phyloP scores from a whole-genome alignment of 2,329 filamentous ascomycete species.

The Podosphaera xanthii region DNA sequence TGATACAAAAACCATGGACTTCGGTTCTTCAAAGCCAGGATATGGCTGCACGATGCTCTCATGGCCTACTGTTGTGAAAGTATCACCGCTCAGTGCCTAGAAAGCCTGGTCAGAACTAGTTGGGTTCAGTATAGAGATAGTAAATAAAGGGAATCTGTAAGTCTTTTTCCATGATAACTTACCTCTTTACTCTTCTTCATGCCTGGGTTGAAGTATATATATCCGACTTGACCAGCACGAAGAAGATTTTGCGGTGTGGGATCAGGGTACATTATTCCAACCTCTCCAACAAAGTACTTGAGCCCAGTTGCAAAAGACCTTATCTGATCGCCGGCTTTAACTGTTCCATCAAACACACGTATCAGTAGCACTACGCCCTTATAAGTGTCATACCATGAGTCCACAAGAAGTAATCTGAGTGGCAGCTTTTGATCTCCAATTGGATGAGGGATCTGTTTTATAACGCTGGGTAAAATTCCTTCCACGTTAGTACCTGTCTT shows the following conservation, averaged over 20 bases:
- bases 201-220: slow-evolving; percentile 90
- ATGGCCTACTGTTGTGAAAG: slow-evolving; percentile 61
- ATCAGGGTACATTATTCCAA: slow-evolving; percentile 86
- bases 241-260: slow-evolving; percentile 61
- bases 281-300: slow-evolving; percentile 85
- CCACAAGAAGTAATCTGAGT: slow-evolving; percentile 67
- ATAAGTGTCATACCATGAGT: slow-evolving; percentile 97
- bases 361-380: slow-evolving; percentile 83
- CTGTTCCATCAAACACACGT: slow-evolving; percentile 67
- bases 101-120: no score
- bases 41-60: slow-evolving; percentile 59
- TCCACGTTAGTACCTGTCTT: slow-evolving; percentile 84
- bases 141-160: no score
- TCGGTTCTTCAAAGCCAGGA: slow-evolving; percentile 87
- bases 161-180: neutral
- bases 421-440: slow-evolving; percentile 50
- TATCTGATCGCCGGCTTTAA: slow-evolving; percentile 67
- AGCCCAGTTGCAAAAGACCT: slow-evolving; percentile 69
- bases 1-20: slow-evolving; percentile 96
- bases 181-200: slow-evolving; percentile 86
- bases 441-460: slow-evolving; percentile 66
- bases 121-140: no score
- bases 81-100: slow-evolving; percentile 74
- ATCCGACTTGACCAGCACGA: slow-evolving; percentile 83
- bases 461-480: slow-evolving; percentile 60